Percentiles rank a stretch among this genome's conserved stretches.
phyloP scores from a whole-genome alignment of 2,329 filamentous ascomycete species.

The Erysiphe pulchra region DNA sequence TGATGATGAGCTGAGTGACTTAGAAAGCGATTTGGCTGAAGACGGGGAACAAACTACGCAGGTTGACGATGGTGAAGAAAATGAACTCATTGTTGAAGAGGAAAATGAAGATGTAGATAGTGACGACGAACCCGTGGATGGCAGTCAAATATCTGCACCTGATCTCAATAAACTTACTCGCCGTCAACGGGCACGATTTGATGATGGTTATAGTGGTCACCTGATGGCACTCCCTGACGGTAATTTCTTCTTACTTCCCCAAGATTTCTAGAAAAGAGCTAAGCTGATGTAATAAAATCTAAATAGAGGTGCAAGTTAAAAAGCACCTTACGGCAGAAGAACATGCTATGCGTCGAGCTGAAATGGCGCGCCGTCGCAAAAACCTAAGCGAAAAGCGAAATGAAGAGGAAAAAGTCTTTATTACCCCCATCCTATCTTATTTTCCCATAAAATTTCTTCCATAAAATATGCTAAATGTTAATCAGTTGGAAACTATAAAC shows the following conservation, averaged over 20 bases:
- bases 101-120: constrained; percentile 16
- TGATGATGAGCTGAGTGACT: constrained; percentile 13
- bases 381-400: constrained; percentile 55
- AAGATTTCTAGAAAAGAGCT: neutral
- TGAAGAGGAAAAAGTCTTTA: constrained; percentile 43
- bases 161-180: constrained; percentile 42
- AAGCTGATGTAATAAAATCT: constrained; percentile 3
- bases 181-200: constrained; percentile 33
- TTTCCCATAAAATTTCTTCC: neutral
- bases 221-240: constrained; percentile 20
- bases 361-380: constrained; percentile 49
- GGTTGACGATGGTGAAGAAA: constrained; percentile 17
- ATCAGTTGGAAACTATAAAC: constrained; percentile 71
- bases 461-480: constrained; percentile 2
- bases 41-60: constrained; percentile 20
- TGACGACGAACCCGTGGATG: constrained; percentile 18
- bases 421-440: neutral
- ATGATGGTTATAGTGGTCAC: constrained; percentile 21
- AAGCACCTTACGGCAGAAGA: constrained; percentile 50
- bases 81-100: constrained; percentile 20
- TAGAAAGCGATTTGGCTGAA: constrained; percentile 14
- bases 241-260: constrained; percentile 1
- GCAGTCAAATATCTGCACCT: constrained; percentile 29
- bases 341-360: constrained; percentile 43
- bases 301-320: constrained; percentile 38